These are phyloP conservation scores for Penicillium psychrosexuale DNA, from an alignment of 2,329 filamentous ascomycete genomes.

Conservation along the genomic window DNA sequence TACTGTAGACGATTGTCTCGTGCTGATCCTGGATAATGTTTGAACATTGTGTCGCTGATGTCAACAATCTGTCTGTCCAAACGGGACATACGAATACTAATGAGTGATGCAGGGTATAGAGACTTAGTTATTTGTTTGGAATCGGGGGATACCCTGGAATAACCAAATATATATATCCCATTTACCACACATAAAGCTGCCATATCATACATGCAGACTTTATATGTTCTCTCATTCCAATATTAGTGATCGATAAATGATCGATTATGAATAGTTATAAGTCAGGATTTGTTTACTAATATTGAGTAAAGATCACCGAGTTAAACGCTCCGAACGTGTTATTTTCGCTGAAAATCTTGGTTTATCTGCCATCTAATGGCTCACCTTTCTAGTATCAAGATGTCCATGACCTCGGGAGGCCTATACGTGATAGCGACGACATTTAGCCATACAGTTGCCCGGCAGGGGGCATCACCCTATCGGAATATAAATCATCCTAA, in stretches of 20 bases:
- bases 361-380: background rate
- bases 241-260: background rate
- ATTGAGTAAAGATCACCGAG: background rate
- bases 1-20: background rate
- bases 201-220: background rate
- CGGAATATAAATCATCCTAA: background rate
- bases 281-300: background rate
- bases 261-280: background rate
- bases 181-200: too few relatives aligned
- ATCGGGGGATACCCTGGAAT: background rate
- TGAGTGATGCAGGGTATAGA: background rate
- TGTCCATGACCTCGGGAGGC: background rate
- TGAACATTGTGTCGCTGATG: background rate
- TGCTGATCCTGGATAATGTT: background rate
- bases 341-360: background rate
- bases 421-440: background rate
- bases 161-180: background rate
- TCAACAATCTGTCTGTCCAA: background rate
- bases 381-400: background rate
- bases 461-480: background rate
- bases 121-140: background rate
- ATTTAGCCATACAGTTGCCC: background rate
- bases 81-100: background rate
- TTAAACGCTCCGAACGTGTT: background rate
- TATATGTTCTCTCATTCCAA: too few relatives aligned